Conservation (phyloP, 1,284 basidiomycete genomes). For the Moesziomyces antarcticus region DNA sequence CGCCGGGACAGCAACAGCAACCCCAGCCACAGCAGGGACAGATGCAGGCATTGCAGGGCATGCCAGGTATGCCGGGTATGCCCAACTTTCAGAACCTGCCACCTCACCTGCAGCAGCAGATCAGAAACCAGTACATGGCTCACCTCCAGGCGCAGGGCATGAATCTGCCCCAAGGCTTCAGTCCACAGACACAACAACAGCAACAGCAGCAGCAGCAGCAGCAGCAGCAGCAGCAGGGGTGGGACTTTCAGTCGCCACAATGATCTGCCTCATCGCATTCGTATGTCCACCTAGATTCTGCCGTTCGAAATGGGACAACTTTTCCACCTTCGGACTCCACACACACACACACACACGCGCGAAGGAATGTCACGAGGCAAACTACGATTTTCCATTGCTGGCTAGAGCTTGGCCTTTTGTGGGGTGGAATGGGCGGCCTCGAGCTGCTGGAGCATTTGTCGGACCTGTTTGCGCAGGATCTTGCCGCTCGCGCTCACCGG, state of each 20-base stretch:
- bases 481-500: conserved; percentile 50
- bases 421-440: conserved; percentile 1
- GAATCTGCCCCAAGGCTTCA: conserved; percentile 13
- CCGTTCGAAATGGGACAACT: not conserved
- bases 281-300: not conserved
- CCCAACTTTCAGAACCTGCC: conserved; percentile 44
- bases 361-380: too few relatives aligned
- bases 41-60: conserved; percentile 16
- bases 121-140: conserved; percentile 47
- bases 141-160: conserved; percentile 29
- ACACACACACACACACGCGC: too few relatives aligned
- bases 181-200: conserved; percentile 6
- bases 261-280: conserved; percentile 4
- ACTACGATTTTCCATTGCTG: too few relatives aligned
- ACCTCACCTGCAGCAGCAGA: conserved; percentile 48
- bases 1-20: conserved; percentile 20
- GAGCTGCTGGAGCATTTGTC: conserved; percentile 14
- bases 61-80: conserved; percentile 11
- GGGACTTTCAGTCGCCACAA: conserved; percentile 35
- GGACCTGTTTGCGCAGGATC: conserved; percentile 40
- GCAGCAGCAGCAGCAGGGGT: conserved; percentile 21
- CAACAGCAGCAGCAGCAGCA: conserved; percentile 20
- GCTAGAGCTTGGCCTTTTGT: conserved; percentile 22
- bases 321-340: too few relatives aligned
- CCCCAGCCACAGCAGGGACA: conserved; percentile 16